Conservation (phyloP, 768 basidiomycete genomes). For the Xerocomellus dryophilus region DNA sequence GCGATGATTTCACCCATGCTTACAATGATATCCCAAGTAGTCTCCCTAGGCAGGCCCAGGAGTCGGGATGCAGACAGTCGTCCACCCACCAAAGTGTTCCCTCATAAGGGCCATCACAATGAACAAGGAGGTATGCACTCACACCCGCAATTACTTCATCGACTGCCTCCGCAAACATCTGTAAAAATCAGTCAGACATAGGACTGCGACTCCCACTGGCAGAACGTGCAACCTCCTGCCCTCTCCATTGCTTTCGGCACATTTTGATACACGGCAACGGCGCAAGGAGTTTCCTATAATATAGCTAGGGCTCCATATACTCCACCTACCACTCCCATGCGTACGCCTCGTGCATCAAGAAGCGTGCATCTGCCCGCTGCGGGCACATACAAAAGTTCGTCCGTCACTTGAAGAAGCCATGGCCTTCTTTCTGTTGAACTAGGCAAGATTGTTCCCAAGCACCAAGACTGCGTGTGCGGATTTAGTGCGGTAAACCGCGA, state of each 20-base stretch:
- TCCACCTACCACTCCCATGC: constrained; percentile 33
- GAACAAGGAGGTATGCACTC: constrained; percentile 3
- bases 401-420: constrained; percentile 30
- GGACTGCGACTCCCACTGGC: constrained; percentile 15
- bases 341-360: constrained; percentile 25
- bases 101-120: not conserved
- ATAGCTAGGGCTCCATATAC: constrained; percentile 25
- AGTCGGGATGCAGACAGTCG: too few relatives aligned
- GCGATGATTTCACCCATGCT: not conserved
- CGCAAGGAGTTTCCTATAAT: constrained; percentile 26
- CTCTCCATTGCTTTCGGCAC: constrained; percentile 17
- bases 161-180: constrained; percentile 23
- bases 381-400: constrained; percentile 24
- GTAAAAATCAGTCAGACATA: constrained; percentile 25
- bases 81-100: too few relatives aligned
- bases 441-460: constrained; percentile 21
- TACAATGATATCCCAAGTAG: constrained; percentile 19
- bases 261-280: constrained; percentile 13
- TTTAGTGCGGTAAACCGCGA: constrained; percentile 19
- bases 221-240: constrained; percentile 20
- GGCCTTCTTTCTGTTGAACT: constrained; percentile 24
- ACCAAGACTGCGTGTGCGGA: constrained; percentile 19
- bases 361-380: constrained; percentile 22
- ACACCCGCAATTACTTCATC: constrained; percentile 20
- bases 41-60: too few relatives aligned